Evolutionary conservation across 176 grass and related monocot species (phyloP), one percentile per base, ranked within the genome.

Genomic region (Raddia guianensis): DNA sequence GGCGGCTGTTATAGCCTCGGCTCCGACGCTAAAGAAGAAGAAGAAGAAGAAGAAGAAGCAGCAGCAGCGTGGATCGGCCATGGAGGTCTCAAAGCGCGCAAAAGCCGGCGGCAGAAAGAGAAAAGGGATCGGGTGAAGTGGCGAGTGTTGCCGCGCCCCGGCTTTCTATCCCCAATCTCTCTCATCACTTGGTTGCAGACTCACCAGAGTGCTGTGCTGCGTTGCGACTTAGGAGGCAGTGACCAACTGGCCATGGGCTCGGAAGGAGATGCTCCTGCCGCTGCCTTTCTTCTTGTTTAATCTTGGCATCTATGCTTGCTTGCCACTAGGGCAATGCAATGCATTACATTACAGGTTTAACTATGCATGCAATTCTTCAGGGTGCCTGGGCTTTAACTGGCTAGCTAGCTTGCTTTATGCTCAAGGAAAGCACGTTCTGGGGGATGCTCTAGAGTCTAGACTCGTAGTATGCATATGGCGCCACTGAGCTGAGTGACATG

Each of bases 261-360:
- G 13, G 58, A 35, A 9, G 49, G 7, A n/a, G 58, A 34, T 61
- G 73, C 0, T 61, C 42, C 3, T 63, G 8, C 11, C 2, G 5
- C 18, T 48, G 45, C 35, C 69, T 89, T 87, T 87, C 73, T 79
- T 76, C 4, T 62, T 2, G 69, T 81, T 85, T 80, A 86, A 62
- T 93, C 78, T 90, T 85, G 86, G 94, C 16, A 97, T 93, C 84
- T 86, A 70, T 91, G 89, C 91, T 97, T 97, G 78, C 94, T 90
- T 97, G 86, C 78, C 76, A 58, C 46, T 66, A 42, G 81, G 63
- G 89, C 83, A 93, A 93, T 50, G 65, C 12, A 76, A 27, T 27
- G 27, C 27, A 27, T 27, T 27, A 27, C 27, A 27, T 27, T 27
- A 27, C 27, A 27, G 27, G 27, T 27, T 27, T 27, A 27, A 27